These are phyloP conservation scores for Skeletonema costatum DNA, from an alignment of 108 stramenopile species.

Conservation along the genomic window DNA sequence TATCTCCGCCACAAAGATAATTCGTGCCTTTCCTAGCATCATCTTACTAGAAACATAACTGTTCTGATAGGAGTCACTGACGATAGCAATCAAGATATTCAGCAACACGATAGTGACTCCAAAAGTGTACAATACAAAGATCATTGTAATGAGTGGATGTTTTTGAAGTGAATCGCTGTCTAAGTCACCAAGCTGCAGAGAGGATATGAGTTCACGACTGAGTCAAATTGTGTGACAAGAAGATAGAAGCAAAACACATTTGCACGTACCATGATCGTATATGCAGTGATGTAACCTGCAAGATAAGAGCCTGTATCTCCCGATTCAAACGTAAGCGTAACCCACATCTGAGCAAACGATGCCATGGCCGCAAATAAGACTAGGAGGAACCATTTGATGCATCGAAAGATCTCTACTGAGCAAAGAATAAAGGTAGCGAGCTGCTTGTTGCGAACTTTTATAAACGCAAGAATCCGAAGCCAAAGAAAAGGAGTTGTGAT, in stretches of 20 bases:
- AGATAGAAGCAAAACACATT: not conserved
- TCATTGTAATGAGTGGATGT: slow-evolving; percentile 11
- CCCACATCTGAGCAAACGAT: slow-evolving; percentile 46
- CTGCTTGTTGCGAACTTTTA: slow-evolving; percentile 64
- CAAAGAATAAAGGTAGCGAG: slow-evolving; percentile 65
- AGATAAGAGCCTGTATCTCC: not conserved
- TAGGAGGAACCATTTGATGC: slow-evolving; percentile 64
- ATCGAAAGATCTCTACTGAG: slow-evolving; percentile 55
- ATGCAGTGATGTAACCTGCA: not conserved
- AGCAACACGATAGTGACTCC: slow-evolving; percentile 17
- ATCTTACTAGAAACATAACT: slow-evolving; percentile 3
- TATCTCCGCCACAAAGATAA: slow-evolving; percentile 12
- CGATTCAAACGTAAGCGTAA: not conserved
- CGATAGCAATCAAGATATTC: slow-evolving; percentile 23
- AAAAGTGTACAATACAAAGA: slow-evolving; percentile 22
- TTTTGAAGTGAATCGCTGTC: slow-evolving; percentile 5
- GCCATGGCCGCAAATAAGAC: slow-evolving; percentile 58
- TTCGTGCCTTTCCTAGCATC: slow-evolving; percentile 16
- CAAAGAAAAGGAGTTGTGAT: slow-evolving; percentile 63
- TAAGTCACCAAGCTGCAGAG: slow-evolving; percentile 9
- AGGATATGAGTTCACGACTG: not conserved
- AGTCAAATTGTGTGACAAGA: not conserved
- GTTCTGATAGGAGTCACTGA: slow-evolving; percentile 20
- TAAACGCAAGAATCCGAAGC: slow-evolving; percentile 54
- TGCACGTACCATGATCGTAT: slow-evolving; percentile 1